Conservation (phyloP, 495 filamentous ascomycete genomes). For the Aspergillus mulundensis region DNA sequence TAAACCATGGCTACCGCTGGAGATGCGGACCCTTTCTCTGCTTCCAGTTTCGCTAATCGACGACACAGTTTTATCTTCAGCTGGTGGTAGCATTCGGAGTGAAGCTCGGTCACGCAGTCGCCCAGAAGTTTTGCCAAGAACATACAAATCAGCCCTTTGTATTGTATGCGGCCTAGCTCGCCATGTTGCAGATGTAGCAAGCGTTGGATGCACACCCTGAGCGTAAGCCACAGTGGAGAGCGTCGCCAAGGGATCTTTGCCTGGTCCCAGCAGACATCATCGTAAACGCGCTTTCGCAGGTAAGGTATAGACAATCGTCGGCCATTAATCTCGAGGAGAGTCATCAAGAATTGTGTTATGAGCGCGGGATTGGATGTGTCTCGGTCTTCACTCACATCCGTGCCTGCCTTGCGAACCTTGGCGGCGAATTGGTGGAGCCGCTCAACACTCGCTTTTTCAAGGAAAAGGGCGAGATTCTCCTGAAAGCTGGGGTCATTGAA, state of each 20-base stretch:
- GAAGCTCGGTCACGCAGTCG: slow-evolving; percentile 24
- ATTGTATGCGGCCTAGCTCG: slow-evolving; percentile 45
- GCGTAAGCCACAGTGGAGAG: slow-evolving; percentile 53
- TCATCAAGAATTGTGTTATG: slow-evolving; percentile 53
- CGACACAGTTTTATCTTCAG: slow-evolving; percentile 56
- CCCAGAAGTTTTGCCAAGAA: slow-evolving; percentile 41
- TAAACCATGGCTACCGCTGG: neutral
- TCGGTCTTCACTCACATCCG: slow-evolving; percentile 44
- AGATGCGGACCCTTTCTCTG: slow-evolving; percentile 20
- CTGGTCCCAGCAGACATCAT: slow-evolving; percentile 50
- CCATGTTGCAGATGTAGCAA: slow-evolving; percentile 40
- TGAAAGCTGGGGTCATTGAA: slow-evolving; percentile 46
- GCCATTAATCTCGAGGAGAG: slow-evolving; percentile 52
- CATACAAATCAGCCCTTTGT: slow-evolving; percentile 54
- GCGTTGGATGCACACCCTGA: slow-evolving; percentile 52
- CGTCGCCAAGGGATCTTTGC: slow-evolving; percentile 54
- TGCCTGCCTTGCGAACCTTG: slow-evolving; percentile 45
- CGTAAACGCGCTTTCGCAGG: slow-evolving; percentile 54
- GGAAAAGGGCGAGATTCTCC: slow-evolving; percentile 45
- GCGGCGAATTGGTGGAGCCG: slow-evolving; percentile 50
- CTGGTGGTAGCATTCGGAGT: slow-evolving; percentile 27
- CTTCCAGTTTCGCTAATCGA: slow-evolving; percentile 57
- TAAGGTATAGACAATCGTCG: slow-evolving; percentile 21
- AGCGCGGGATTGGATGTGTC: slow-evolving; percentile 52
- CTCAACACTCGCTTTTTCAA: slow-evolving; percentile 57